Evolutionary conservation across 495 filamentous ascomycete genomes (phyloP), one percentile per base, ranked within the genome.

Genomic region (Lophium mytilinum): DNA sequence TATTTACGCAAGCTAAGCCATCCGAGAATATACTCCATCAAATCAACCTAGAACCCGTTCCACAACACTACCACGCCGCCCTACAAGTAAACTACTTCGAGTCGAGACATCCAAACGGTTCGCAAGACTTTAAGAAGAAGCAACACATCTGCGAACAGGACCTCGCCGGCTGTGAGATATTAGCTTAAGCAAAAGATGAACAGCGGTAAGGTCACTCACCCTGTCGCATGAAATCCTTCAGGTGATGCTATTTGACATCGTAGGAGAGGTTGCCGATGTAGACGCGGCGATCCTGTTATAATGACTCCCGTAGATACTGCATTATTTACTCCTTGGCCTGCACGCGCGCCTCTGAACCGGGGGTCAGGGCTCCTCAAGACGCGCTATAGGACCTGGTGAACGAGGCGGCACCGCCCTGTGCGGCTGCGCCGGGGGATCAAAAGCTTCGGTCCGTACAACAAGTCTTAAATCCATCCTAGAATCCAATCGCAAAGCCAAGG

Each of bases 201-300:
- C 15, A 46, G 18, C 48, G 17, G 21, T 6, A 9, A 21, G 12
- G 39, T 52, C 60, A 80, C 87, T 77, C 74, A 97, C 93, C 93
- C 83, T 95, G 87, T 82, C 93, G 84, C 93, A 98, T 98, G 73
- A 97, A 97, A 77, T 98, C 93, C 78, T 98, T 98, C 42, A 98
- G 81, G 67, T 96, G 92, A 78, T 96, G 91, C 94, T 93, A 98
- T 76, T 98, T 98, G 66, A 98, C 93, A 81, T 98, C 93, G 75
- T 98, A 98, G 42, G 90, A 90, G 61, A 98, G 80, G 67, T 98
- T 98, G 75, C 93, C 93, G 69, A 98, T 93, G 75, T 98, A 98
- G 82, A 98, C 93, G 42, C 92, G 90, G 66, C 93, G 92, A 78
- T 97, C 93, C 75, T 97, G 93, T 72, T 96, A 92, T 63, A 92